Base-by-base conservation (phyloP, 352 stramenopile genomes). In the Globisporangium nagaii region DNA sequence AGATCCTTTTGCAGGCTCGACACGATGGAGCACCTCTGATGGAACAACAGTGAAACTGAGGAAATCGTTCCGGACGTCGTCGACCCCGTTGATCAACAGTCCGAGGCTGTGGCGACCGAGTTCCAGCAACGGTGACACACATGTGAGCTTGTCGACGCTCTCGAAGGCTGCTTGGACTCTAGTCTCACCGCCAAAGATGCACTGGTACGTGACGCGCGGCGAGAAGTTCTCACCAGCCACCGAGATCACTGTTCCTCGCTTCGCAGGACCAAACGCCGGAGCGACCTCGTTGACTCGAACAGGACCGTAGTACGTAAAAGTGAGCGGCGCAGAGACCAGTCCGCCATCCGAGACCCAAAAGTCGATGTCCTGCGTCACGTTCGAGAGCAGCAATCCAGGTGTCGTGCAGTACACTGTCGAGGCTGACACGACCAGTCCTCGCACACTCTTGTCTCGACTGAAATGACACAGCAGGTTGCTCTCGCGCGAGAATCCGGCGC, bases 321-420 rank as follows among this genome's bases (percentile, higher is more conserved):
- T 15, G 10, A 69, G 20, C 2, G 43, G 30, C 6, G 15, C 53
- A 0, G 72, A 79, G 42, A 60, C 36, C 2, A 74, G 39, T 0
- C 19, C 58, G 19, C 55, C 54, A 32, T 75, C 67, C 4, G 70
- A 62, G 46, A 83, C 30, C 70, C 72, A 79, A 17, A 78, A 25
- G 27, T 73, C 42, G 10, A 72, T 40, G 8, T 39, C 42, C 24
- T 53, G 13, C 1, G 27, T 56, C 5, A 11, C 44, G 22, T 65
- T 56, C 24, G 3, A 22, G 2, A 48, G 27, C 27, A 34, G 42
- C 6, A 73, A 44, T 7, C 35, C 11, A 30, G 70, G 70, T 6
- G 63, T 63, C 9, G 27, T 41, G 34, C 72, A 83, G 28, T 28
- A 53, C 4, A 75, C 36, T 12, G 41, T 40, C 6, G 22, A 55